Percentiles rank a stretch among this genome's conserved stretches.
Conservation (phyloP, 2,329 filamentous ascomycete genomes). For the Sclerotinia glacialis region DNA sequence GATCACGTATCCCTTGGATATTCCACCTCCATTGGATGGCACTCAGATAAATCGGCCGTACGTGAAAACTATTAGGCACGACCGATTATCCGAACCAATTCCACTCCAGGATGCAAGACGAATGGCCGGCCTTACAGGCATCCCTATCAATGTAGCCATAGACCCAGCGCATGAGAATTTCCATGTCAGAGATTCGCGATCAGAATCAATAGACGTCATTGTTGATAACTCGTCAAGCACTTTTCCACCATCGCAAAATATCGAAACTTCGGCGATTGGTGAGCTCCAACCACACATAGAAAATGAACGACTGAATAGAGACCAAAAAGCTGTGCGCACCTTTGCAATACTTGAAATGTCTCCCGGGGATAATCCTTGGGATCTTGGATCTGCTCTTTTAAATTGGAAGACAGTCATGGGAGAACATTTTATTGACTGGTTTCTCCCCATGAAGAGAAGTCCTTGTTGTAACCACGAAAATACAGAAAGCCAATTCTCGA, state of each 20-base stretch:
- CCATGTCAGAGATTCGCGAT: not conserved
- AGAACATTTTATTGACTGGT: slow-evolving; percentile 66
- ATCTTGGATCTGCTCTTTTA: slow-evolving; percentile 60
- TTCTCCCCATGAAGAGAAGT: slow-evolving; percentile 71
- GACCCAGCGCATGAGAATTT: not conserved
- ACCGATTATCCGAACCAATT: slow-evolving; percentile 16
- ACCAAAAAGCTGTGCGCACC: slow-evolving; percentile 51
- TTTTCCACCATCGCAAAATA: not conserved
- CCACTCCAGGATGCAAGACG: slow-evolving; percentile 8
- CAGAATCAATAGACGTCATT: not conserved
- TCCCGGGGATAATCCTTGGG: slow-evolving; percentile 80
- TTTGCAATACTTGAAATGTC: slow-evolving; percentile 74
- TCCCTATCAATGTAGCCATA: not conserved
- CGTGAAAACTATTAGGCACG: slow-evolving; percentile 19
- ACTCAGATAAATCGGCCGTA: slow-evolving; percentile 5
- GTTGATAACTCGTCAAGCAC: not conserved
- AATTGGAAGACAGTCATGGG: slow-evolving; percentile 87
- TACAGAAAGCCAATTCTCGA: slow-evolving; percentile 63
- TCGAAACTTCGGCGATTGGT: not conserved
- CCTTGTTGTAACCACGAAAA: slow-evolving; percentile 70
- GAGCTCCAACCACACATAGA: not conserved
- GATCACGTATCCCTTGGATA: slow-evolving; percentile 57
- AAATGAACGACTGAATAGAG: slow-evolving; percentile 21
- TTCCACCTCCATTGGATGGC: not conserved
- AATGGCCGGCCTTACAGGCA: slow-evolving; percentile 1